Percentiles rank a stretch among this genome's conserved stretches.
phyloP scores from a whole-genome alignment of 768 basidiomycete species.

The Clavaria fumosa region DNA sequence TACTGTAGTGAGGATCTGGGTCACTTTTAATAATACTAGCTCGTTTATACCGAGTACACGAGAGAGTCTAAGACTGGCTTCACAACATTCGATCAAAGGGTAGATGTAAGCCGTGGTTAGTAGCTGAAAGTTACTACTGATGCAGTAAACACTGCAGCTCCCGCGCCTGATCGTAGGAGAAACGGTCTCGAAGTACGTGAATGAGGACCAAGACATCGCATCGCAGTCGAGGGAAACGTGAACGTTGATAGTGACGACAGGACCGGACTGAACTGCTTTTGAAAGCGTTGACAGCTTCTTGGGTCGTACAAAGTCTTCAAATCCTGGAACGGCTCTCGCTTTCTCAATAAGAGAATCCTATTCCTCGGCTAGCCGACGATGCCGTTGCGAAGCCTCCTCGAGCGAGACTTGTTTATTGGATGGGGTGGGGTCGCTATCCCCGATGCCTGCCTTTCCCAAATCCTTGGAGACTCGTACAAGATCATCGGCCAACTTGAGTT shows the following conservation, averaged over 20 bases:
- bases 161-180: constrained; percentile 8
- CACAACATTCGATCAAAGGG: too few relatives aligned
- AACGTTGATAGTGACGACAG: constrained; percentile 13
- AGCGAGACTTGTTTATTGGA: constrained; percentile 4
- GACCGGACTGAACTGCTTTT: constrained; percentile 6
- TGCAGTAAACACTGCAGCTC: constrained; percentile 3
- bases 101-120: too few relatives aligned
- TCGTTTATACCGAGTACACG: too few relatives aligned
- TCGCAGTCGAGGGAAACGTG: constrained; percentile 5
- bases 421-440: background rate
- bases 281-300: constrained; percentile 6
- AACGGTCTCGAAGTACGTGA: constrained; percentile 10
- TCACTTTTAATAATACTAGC: too few relatives aligned
- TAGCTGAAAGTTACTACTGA: background rate
- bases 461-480: constrained; percentile 5
- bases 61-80: too few relatives aligned
- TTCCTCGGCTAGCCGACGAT: constrained; percentile 11
- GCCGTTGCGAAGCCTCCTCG: constrained; percentile 5
- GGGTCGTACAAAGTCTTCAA: too few relatives aligned
- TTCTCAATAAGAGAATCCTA: constrained; percentile 10
- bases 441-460: constrained; percentile 8
- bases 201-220: constrained; percentile 13
- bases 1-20: too few relatives aligned
- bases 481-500: constrained; percentile 5
- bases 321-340: constrained; percentile 9